Evolutionary conservation across 352 stramenopile genomes (phyloP).

Genomic region (Phytopythium delawarense): DNA sequence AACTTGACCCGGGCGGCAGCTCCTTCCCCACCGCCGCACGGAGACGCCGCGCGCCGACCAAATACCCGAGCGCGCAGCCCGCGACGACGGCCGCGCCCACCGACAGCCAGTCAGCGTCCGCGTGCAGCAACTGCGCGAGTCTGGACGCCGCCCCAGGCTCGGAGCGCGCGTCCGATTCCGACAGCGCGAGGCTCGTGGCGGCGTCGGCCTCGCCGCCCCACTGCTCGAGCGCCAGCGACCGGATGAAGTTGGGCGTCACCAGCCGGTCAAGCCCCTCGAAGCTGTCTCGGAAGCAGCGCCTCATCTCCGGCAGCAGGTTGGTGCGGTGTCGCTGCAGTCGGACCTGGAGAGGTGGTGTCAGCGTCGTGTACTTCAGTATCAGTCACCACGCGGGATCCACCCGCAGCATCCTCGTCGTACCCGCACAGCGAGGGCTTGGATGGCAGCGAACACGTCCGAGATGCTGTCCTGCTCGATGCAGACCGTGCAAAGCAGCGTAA

Average conservation of each 20-base stretch:
- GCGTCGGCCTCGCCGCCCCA: constrained; percentile 8
- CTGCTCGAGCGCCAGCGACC: constrained; percentile 17
- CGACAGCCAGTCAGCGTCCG: constrained; percentile 16
- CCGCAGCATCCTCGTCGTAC: constrained; percentile 17
- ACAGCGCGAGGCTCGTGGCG: background rate
- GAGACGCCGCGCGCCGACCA: constrained; percentile 12
- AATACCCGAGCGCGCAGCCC: constrained; percentile 27
- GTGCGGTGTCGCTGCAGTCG: constrained; percentile 13
- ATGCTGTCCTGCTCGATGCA: constrained; percentile 36
- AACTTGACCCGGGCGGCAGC: background rate
- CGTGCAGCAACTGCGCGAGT: background rate
- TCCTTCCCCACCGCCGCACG: background rate
- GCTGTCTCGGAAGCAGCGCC: constrained; percentile 13
- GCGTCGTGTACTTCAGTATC: background rate
- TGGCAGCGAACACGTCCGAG: constrained; percentile 41
- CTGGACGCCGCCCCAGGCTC: background rate
- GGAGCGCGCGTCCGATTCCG: background rate
- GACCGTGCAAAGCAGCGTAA: background rate
- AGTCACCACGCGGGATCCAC: no score
- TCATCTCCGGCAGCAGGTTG: constrained; percentile 8
- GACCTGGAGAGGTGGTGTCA: constrained; percentile 6
- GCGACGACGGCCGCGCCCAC: constrained; percentile 23
- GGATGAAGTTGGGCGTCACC: constrained; percentile 19
- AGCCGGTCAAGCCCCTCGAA: constrained; percentile 16
- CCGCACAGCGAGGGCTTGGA: constrained; percentile 49